Evolutionary conservation across 1,284 basidiomycete species (phyloP).

Genomic region (Mrakiaceae sp.): DNA sequence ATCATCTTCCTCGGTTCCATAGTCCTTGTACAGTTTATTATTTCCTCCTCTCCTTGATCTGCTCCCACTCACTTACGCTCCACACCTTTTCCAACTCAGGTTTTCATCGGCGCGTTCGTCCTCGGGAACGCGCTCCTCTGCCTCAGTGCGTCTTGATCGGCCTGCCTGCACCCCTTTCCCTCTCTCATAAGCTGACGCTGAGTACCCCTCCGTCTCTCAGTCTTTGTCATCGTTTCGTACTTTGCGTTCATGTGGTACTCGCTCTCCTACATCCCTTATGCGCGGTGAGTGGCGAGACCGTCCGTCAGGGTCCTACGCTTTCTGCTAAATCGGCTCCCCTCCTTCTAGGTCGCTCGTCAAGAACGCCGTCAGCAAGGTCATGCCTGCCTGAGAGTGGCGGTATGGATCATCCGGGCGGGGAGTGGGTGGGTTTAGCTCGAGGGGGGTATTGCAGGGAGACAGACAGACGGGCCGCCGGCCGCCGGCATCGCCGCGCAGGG

Average conservation of each 20-base stretch:
- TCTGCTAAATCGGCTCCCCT: neutral
- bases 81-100: neutral
- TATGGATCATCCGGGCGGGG: no score
- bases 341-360: constrained; percentile 3
- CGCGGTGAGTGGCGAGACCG: neutral
- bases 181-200: no score
- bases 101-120: constrained; percentile 17
- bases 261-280: constrained; percentile 13
- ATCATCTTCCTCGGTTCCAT: constrained; percentile 13
- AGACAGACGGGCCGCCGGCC: no score
- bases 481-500: no score
- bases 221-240: constrained; percentile 13
- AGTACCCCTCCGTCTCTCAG: neutral
- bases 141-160: neutral
- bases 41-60: neutral
- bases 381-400: neutral
- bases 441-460: no score
- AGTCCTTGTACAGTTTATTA: neutral
- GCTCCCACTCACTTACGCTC: neutral
- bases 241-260: constrained; percentile 16
- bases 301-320: no score
- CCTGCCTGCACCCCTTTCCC: neutral
- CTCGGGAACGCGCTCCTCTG: constrained; percentile 16
- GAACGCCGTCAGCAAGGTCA: neutral
- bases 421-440: no score